Base-by-base conservation (phyloP, 2,329 filamentous ascomycete genomes). In the Sporothrix inflata region DNA sequence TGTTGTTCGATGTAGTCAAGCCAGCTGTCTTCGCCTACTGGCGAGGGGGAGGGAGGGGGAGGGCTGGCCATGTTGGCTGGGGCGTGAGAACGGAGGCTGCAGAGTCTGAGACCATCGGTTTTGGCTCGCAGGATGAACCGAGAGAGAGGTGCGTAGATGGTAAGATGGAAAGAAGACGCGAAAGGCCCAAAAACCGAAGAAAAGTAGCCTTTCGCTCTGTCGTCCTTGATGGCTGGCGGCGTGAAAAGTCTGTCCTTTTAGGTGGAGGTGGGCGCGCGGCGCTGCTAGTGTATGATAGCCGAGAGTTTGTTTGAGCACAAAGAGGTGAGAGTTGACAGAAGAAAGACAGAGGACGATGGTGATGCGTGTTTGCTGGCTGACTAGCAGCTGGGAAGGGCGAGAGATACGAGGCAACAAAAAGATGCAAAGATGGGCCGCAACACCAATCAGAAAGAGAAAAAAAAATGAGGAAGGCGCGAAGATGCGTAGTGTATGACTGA, bases 21-120 rank as follows among this genome's bases (percentile, higher is more conserved):
- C 92, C 92, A 96, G 79, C 87, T 87, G 73, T 92, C 89, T 83
- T 96, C 92, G 77, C 92, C 92, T 76, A 94, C 85, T 61, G 91
- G 90, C 16, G 73, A 61, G 21, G 74, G 65, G 49, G 72, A 70
- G 34, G 75, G 71, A 34, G 76, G 75, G 47, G 76, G 72, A 71
- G 75, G 72, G 71, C 73, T 75, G 67, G 74, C 75, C 75, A 76
- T 76, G 40, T 63, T 75, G 71, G 73, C 72, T 42, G 73, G 34
- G 66, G 70, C 45, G 65, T 51, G 71, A 51, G n/a, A 40, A 53
- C 69, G 70, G 57, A 16, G 53, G 53, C 30, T 5, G 71, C 1
- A 16, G 49, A 49, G 19, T 27, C 42, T 63, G 60, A 14, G 63
- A 72, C 38, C 74, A 75, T 75, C 69, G 72, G 71, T 70, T 74